Conservation (phyloP, 1,139 yeast genomes). For the Saccharomycopsis hybrid region DNA sequence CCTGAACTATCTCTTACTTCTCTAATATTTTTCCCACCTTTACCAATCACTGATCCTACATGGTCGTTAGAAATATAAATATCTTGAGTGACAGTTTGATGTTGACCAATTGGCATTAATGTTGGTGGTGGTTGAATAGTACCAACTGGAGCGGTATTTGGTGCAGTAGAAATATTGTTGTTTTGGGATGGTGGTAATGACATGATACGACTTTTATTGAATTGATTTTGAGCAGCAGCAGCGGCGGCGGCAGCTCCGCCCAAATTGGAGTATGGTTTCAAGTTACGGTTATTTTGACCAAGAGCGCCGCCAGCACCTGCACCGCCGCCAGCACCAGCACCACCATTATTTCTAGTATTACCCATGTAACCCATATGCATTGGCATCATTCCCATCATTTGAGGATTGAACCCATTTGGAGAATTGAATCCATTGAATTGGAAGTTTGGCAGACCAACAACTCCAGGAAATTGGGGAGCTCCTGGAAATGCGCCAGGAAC, state of each 20-base stretch:
- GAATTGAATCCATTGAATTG: conserved; percentile 15
- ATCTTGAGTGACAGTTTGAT: conserved; percentile 54
- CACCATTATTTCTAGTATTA: background rate
- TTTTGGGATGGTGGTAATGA: conserved; percentile 8
- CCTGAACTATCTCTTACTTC: conserved; percentile 75
- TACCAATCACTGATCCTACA: conserved; percentile 84
- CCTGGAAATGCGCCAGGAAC: conserved; percentile 7
- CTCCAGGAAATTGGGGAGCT: conserved; percentile 5
- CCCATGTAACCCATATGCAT: conserved; percentile 10
- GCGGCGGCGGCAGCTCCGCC: conserved; percentile 27
- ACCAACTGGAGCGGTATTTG: conserved; percentile 16
- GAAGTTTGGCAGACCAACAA: conserved; percentile 9
- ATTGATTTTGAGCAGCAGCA: background rate
- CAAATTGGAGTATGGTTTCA: conserved; percentile 20
- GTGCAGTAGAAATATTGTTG: conserved; percentile 15
- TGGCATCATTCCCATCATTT: conserved; percentile 27
- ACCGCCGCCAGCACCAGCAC: background rate
- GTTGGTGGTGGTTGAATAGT: conserved; percentile 15
- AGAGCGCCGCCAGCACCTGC: background rate
- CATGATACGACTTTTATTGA: conserved; percentile 22
- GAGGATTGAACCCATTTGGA: conserved; percentile 23
- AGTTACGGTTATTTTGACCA: conserved; percentile 2
- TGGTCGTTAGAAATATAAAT: conserved; percentile 68
- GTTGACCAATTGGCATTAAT: conserved; percentile 25
- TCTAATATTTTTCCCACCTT: conserved; percentile 77